These are phyloP conservation scores for Agapanthus africanus DNA, from an alignment of 106 monocot species.

Conservation along the genomic window DNA sequence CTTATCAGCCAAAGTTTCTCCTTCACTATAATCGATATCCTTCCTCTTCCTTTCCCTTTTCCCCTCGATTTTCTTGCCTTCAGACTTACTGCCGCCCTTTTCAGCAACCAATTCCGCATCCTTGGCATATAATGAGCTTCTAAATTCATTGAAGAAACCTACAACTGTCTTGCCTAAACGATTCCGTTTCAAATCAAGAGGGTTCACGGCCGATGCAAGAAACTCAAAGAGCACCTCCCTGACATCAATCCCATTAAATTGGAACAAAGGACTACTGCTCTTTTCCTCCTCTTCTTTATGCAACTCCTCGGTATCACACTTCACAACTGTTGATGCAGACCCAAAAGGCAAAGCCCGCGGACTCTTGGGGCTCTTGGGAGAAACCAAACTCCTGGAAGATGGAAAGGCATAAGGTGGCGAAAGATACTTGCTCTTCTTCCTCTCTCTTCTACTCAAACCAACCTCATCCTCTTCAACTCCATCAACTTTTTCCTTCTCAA, in stretches of 20 bases:
- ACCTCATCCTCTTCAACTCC: constrained; percentile 5
- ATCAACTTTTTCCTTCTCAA: constrained; percentile 2
- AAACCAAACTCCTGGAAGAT: constrained; percentile 4
- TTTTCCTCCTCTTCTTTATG: constrained; percentile 2
- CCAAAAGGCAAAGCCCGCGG: neutral
- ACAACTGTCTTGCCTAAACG: neutral
- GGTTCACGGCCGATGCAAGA: neutral
- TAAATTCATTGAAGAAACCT: neutral
- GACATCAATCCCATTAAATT: neutral
- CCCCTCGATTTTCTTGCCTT: neutral
- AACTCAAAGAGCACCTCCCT: neutral
- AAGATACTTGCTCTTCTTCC: constrained; percentile 92
- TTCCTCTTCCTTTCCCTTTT: constrained; percentile 2
- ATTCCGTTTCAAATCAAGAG: constrained; percentile 6
- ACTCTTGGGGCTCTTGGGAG: no score
- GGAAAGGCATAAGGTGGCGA: constrained; percentile 38
- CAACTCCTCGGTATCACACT: neutral
- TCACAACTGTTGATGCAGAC: neutral
- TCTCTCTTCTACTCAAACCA: constrained; percentile 36
- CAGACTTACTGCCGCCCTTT: neutral
- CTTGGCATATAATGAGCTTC: neutral
- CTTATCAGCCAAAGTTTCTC: neutral
- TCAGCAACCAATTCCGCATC: neutral
- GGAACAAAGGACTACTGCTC: constrained; percentile 2
- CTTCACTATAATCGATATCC: neutral